phyloP scores from a whole-genome alignment of 768 basidiomycete genomes.

The Aureoboletus auriporus region DNA sequence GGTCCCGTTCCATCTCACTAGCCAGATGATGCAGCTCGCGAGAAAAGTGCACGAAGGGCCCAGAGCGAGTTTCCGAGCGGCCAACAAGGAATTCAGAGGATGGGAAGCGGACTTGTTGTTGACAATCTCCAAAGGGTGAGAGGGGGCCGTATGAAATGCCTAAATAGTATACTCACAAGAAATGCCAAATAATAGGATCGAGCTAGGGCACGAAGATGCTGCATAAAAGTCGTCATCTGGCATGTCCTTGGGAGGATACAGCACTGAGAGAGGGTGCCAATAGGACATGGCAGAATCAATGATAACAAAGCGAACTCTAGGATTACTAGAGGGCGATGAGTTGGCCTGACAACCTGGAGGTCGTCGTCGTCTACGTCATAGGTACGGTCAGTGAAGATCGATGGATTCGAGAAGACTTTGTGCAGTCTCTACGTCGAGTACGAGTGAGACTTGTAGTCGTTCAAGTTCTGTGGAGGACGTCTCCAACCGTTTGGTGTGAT shows the following conservation, averaged over 20 bases:
- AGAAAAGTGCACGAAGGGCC: slow-evolving; percentile 73
- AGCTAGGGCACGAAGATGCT: too few species aligned
- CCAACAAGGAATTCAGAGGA: slow-evolving; percentile 32
- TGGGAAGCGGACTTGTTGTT: slow-evolving; percentile 47
- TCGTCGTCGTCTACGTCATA: background rate
- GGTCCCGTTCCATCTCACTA: slow-evolving; percentile 32
- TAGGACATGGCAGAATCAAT: slow-evolving; percentile 65
- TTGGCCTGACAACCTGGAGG: slow-evolving; percentile 8
- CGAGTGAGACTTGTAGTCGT: slow-evolving; percentile 53
- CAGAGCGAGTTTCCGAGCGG: slow-evolving; percentile 60
- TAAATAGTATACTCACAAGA: slow-evolving; percentile 41
- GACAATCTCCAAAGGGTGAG: slow-evolving; percentile 43
- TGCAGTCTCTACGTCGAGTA: slow-evolving; percentile 55
- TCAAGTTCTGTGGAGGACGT: slow-evolving; percentile 39
- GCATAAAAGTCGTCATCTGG: slow-evolving; percentile 70
- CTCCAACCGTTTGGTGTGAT: slow-evolving; percentile 19
- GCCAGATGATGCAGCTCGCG: slow-evolving; percentile 73
- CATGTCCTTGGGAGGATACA: slow-evolving; percentile 71
- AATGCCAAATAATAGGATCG: slow-evolving; percentile 42
- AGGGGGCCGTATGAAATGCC: background rate
- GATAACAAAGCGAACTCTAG: slow-evolving; percentile 47
- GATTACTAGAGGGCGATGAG: slow-evolving; percentile 4
- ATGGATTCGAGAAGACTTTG: slow-evolving; percentile 48
- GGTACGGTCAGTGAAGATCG: slow-evolving; percentile 27
- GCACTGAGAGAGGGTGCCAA: slow-evolving; percentile 60